Percentiles rank a stretch among this genome's conserved stretches.
These are phyloP conservation scores for Tetradesmus lagerheimii DNA, from an alignment of 139 green algal genomes.

Conservation along the genomic window DNA sequence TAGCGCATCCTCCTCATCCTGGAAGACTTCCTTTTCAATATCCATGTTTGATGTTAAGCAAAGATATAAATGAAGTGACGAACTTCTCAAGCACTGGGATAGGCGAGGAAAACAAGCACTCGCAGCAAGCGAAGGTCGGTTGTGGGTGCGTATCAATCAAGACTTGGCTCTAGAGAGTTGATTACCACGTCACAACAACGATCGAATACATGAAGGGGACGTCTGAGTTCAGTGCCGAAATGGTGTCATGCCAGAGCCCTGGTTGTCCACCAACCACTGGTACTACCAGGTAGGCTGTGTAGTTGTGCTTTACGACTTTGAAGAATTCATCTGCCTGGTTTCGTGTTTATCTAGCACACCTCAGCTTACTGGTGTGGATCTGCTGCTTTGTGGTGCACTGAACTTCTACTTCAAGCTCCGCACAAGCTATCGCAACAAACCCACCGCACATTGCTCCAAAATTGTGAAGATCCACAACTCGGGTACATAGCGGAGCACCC, in stretches of 20 bases:
- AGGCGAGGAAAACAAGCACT: not conserved
- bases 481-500: no score
- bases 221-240: not conserved
- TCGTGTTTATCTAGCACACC: not conserved
- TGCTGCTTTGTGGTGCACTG: not conserved
- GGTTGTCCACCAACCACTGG: not conserved
- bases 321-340: not conserved
- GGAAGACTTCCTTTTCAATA: slow-evolving; percentile 72
- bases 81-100: not conserved
- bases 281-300: no score
- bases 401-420: not conserved
- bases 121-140: not conserved
- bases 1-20: slow-evolving; percentile 76
- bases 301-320: not conserved
- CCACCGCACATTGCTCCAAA: not conserved
- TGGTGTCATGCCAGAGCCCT: not conserved
- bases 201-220: not conserved
- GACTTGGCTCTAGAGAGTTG: not conserved
- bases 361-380: not conserved
- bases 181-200: not conserved
- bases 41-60: slow-evolving; percentile 51
- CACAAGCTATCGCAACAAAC: not conserved
- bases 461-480: no score
- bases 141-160: not conserved
- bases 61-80: not conserved